Evolutionary conservation across 768 basidiomycete genomes (phyloP).

Genomic region (Calocybe cyanea): DNA sequence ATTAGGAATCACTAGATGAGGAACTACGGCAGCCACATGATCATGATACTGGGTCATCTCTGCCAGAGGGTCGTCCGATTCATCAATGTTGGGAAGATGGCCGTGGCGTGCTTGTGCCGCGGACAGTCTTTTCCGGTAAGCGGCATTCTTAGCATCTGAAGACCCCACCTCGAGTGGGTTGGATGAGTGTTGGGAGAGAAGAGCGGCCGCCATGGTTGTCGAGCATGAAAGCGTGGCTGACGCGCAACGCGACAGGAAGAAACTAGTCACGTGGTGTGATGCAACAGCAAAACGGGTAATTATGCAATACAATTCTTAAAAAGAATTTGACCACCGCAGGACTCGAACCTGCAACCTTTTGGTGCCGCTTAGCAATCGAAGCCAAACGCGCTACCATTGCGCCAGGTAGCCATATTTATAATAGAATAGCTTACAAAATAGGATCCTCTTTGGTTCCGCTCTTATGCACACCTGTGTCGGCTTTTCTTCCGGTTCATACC

Average conservation of each 20-base stretch:
- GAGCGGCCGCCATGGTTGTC: constrained; percentile 30
- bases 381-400: constrained; percentile 96
- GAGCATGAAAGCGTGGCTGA: background rate
- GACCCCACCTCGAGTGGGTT: constrained; percentile 70
- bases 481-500: constrained; percentile 13
- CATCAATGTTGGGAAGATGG: constrained; percentile 22
- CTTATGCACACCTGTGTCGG: background rate
- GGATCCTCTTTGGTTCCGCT: background rate
- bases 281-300: no score
- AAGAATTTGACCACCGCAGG: constrained; percentile 51
- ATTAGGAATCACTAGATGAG: constrained; percentile 12
- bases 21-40: constrained; percentile 46
- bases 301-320: background rate
- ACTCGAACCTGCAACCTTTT: constrained; percentile 95
- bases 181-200: constrained; percentile 68
- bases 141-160: constrained; percentile 50
- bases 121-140: constrained; percentile 37
- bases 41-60: constrained; percentile 43
- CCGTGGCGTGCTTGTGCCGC: constrained; percentile 26
- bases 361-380: constrained; percentile 77
- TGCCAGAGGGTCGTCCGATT: constrained; percentile 49
- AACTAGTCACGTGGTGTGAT: constrained; percentile 16
- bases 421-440: background rate
- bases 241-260: constrained; percentile 11
- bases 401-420: constrained; percentile 63